Percentiles rank a stretch among this genome's conserved stretches.
Conservation (phyloP, 176 grass and related monocot genomes). For the Oryza meridionalis region DNA sequence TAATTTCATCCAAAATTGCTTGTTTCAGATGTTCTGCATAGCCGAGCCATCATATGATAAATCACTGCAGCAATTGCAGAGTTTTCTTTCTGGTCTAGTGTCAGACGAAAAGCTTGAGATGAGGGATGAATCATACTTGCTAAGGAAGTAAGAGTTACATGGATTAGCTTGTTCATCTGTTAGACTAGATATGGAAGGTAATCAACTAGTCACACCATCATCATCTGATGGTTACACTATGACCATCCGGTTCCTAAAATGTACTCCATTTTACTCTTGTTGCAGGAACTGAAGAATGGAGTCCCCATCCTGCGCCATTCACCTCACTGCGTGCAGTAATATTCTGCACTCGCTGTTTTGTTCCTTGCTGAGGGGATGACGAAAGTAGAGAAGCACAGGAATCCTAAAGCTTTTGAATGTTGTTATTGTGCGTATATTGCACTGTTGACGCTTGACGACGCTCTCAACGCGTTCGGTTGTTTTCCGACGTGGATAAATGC, state of each 20-base stretch:
- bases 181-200: slow-evolving; percentile 26
- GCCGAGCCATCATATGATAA: slow-evolving; percentile 95
- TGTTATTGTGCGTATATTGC: background rate
- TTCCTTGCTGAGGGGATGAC: background rate
- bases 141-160: slow-evolving; percentile 53
- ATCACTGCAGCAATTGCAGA: slow-evolving; percentile 86
- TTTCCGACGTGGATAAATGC: background rate
- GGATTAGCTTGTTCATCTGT: background rate
- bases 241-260: background rate
- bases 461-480: background rate
- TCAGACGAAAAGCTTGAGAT: slow-evolving; percentile 88
- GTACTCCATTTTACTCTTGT: background rate
- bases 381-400: background rate
- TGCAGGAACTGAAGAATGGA: background rate
- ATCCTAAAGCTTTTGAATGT: background rate
- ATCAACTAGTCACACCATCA: background rate
- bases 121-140: slow-evolving; percentile 75
- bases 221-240: background rate
- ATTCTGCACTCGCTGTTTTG: background rate
- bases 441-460: too few relatives aligned
- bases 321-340: background rate
- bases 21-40: slow-evolving; percentile 89
- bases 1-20: background rate
- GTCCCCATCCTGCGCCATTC: background rate
- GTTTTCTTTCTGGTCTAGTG: slow-evolving; percentile 82